These are phyloP conservation scores for Tolypocladium album DNA, from an alignment of 2,329 filamentous ascomycete species.

Conservation along the genomic window DNA sequence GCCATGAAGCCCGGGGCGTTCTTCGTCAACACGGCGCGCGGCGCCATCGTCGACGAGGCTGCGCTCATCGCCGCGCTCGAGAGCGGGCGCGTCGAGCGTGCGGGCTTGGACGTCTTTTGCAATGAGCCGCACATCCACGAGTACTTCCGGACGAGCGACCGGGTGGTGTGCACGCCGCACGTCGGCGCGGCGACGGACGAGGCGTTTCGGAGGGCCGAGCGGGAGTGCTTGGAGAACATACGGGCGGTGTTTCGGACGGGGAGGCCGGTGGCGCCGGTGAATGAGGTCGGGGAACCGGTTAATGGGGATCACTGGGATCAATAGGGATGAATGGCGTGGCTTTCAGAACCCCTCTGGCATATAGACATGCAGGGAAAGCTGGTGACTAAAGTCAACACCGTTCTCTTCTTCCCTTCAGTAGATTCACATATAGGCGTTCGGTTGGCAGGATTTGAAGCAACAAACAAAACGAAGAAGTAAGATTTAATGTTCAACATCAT, in stretches of 20 bases:
- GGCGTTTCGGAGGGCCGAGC: slow-evolving; percentile 29
- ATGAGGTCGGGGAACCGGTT: neutral
- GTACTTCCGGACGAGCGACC: slow-evolving; percentile 28
- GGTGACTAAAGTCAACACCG: no score
- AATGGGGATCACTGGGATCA: neutral
- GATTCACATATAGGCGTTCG: no score
- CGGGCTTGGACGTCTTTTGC: slow-evolving; percentile 36
- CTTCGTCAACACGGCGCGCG: slow-evolving; percentile 41
- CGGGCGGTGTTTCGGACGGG: slow-evolving; percentile 26
- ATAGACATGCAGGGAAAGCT: no score
- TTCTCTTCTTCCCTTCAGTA: no score
- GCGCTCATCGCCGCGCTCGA: slow-evolving; percentile 35
- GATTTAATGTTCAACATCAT: no score
- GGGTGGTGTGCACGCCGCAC: slow-evolving; percentile 32
- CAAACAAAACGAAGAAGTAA: no score
- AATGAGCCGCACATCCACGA: slow-evolving; percentile 31
- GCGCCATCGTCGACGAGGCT: slow-evolving; percentile 35
- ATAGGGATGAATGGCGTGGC: no score
- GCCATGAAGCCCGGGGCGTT: slow-evolving; percentile 35
- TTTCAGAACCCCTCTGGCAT: no score
- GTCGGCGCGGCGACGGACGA: slow-evolving; percentile 31
- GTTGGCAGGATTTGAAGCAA: no score
- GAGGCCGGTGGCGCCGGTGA: slow-evolving; percentile 26
- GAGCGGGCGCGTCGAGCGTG: slow-evolving; percentile 31
- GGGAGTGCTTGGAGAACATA: slow-evolving; percentile 35